These are phyloP conservation scores for Cryptococcus floricola DNA, from an alignment of 1,284 basidiomycete genomes.

Conservation along the genomic window DNA sequence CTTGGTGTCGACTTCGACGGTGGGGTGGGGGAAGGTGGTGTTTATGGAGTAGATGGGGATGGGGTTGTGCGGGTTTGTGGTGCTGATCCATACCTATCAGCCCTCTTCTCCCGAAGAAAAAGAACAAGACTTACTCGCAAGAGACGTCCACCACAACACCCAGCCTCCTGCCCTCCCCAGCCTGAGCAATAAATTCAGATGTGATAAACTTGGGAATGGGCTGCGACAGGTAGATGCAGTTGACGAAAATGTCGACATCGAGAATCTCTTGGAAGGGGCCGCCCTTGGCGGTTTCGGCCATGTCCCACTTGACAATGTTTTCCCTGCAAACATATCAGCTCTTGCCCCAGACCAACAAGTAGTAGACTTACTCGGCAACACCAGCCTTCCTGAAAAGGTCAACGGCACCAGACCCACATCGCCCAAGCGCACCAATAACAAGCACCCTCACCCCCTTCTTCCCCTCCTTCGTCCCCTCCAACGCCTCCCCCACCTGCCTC, in stretches of 20 bases:
- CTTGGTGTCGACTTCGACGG: constrained; percentile 79
- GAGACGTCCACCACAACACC: constrained; percentile 94
- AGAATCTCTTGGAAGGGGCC: constrained; percentile 96
- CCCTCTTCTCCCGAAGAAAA: no score
- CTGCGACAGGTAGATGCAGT: constrained; percentile 96
- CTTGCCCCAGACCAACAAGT: neutral
- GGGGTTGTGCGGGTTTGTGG: constrained; percentile 98
- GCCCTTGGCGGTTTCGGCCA: constrained; percentile 93
- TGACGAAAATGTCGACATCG: constrained; percentile 64
- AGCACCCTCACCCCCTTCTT: constrained; percentile 75
- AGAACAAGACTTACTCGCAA: constrained; percentile 61
- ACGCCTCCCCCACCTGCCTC: constrained; percentile 60
- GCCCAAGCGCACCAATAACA: constrained; percentile 92
- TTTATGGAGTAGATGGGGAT: constrained; percentile 94
- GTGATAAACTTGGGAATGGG: constrained; percentile 87
- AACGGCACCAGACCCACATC: constrained; percentile 95
- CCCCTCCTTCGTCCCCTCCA: constrained; percentile 61
- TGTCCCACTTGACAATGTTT: constrained; percentile 96
- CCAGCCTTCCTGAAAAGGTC: constrained; percentile 93
- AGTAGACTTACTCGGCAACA: constrained; percentile 65
- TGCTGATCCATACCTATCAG: constrained; percentile 48
- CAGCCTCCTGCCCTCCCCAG: constrained; percentile 67
- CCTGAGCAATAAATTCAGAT: constrained; percentile 65
- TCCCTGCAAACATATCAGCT: constrained; percentile 55
- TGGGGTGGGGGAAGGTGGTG: constrained; percentile 92